Evolutionary conservation across 1,284 basidiomycete genomes (phyloP).

Genomic region (Omphalotus olearius): DNA sequence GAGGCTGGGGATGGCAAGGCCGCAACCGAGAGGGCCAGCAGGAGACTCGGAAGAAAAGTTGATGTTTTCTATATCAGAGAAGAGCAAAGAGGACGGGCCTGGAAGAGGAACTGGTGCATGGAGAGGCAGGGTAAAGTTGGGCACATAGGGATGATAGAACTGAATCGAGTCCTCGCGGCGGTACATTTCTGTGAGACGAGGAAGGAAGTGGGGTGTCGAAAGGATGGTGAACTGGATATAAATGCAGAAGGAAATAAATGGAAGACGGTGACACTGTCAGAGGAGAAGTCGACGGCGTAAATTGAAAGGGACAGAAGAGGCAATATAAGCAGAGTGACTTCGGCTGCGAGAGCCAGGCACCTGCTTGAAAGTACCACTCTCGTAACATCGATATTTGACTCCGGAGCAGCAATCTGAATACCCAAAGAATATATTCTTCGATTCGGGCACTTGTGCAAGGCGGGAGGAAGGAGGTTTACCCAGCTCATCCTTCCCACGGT

Average conservation of each 20-base stretch:
- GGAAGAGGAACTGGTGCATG: constrained; percentile 28
- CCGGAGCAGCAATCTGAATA: neutral
- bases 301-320: neutral
- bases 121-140: constrained; percentile 18
- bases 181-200: too few relatives aligned
- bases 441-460: neutral
- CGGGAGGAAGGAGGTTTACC: neutral
- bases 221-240: neutral
- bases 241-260: neutral
- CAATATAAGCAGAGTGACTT: neutral
- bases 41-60: neutral
- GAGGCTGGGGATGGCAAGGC: neutral
- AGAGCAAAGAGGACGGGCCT: constrained; percentile 20
- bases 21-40: too few relatives aligned
- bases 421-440: neutral
- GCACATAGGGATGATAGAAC: neutral
- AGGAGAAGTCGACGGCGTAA: constrained; percentile 4
- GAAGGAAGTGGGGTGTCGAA: neutral
- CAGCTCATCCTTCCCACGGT: constrained; percentile 1
- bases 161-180: too few relatives aligned
- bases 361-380: too few relatives aligned
- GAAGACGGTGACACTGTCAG: constrained; percentile 6
- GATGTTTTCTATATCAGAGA: constrained; percentile 13
- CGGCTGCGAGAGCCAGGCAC: neutral
- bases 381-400: too few relatives aligned